Conservation (phyloP, 352 stramenopile genomes). For the Pelagophyceae sp. region DNA sequence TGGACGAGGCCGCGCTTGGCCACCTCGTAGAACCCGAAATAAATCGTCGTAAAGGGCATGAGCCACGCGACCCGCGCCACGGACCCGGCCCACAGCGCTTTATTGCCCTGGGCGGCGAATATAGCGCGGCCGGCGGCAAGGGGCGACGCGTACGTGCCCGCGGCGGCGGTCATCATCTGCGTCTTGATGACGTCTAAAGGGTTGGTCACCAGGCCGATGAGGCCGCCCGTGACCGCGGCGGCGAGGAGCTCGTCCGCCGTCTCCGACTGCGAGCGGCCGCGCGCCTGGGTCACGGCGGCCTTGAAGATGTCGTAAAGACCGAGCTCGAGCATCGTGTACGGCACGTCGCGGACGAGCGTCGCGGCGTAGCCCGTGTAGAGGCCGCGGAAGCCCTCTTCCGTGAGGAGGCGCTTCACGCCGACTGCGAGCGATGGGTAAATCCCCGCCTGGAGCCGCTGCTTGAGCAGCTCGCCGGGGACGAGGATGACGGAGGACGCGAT, state of each 20-base stretch:
- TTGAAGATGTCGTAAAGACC: slow-evolving; percentile 47
- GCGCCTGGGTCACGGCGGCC: slow-evolving; percentile 11
- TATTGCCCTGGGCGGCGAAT: background rate
- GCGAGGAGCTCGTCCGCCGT: slow-evolving; percentile 34
- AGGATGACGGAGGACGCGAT: slow-evolving; percentile 38
- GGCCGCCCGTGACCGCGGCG: slow-evolving; percentile 60
- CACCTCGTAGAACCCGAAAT: slow-evolving; percentile 38
- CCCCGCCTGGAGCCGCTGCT: slow-evolving; percentile 41
- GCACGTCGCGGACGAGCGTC: slow-evolving; percentile 40
- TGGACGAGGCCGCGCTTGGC: slow-evolving; percentile 23
- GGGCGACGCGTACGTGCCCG: background rate
- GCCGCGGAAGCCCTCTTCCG: slow-evolving; percentile 32
- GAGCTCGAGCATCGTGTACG: slow-evolving; percentile 49
- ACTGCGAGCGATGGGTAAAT: slow-evolving; percentile 20
- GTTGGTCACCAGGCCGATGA: slow-evolving; percentile 74
- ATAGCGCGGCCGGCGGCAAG: background rate
- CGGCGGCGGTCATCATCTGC: slow-evolving; percentile 55
- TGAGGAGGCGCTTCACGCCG: slow-evolving; percentile 28
- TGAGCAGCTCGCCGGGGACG: slow-evolving; percentile 42
- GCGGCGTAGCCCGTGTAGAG: slow-evolving; percentile 41
- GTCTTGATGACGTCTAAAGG: slow-evolving; percentile 85
- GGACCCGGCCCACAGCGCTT: slow-evolving; percentile 30
- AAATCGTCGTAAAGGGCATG: slow-evolving; percentile 41
- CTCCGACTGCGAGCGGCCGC: background rate
- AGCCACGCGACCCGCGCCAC: slow-evolving; percentile 37